Percentiles rank a stretch among this genome's conserved stretches.
phyloP scores from a whole-genome alignment of 2,329 filamentous ascomycete species.

The Microcyclosporella mali region DNA sequence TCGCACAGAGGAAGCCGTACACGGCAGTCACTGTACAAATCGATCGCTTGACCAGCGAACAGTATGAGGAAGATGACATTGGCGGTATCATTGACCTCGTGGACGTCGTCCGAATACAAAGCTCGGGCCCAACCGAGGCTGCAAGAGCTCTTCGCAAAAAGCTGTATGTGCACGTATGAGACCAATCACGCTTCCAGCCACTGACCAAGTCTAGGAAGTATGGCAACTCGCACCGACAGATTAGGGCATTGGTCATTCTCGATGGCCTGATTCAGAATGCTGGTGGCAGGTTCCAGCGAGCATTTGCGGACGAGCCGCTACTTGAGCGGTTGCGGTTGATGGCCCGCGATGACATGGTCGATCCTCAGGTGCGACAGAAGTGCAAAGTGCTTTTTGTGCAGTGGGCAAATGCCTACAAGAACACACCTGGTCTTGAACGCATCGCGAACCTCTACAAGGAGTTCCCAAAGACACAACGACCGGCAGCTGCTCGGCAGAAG shows the following conservation, averaged over 20 bases:
- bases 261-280: slow-evolving; percentile 95
- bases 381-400: slow-evolving; percentile 79
- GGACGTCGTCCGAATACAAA: slow-evolving; percentile 86
- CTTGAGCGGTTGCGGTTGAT: slow-evolving; percentile 86
- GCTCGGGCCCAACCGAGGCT: slow-evolving; percentile 78
- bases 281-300: slow-evolving; percentile 75
- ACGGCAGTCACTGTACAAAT: slow-evolving; percentile 90
- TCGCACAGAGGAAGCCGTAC: slow-evolving; percentile 68
- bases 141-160: slow-evolving; percentile 93
- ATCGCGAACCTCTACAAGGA: slow-evolving; percentile 74
- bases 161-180: slow-evolving; percentile 50
- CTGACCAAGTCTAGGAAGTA: slow-evolving; percentile 62
- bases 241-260: slow-evolving; percentile 79
- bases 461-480: slow-evolving; percentile 61
- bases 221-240: slow-evolving; percentile 85
- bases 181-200: background rate
- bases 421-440: slow-evolving; percentile 69
- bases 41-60: slow-evolving; percentile 82
- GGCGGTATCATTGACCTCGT: slow-evolving; percentile 90
- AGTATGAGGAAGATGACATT: slow-evolving; percentile 84
- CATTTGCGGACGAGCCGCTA: slow-evolving; percentile 83
- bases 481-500: slow-evolving; percentile 64
- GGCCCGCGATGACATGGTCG: slow-evolving; percentile 76
- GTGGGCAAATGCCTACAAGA: slow-evolving; percentile 79
- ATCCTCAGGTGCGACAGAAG: slow-evolving; percentile 79